Evolutionary conservation across 1,139 yeast genomes (phyloP), one percentile per base, ranked within the genome.

Genomic region (Scheffersomyces titani): DNA sequence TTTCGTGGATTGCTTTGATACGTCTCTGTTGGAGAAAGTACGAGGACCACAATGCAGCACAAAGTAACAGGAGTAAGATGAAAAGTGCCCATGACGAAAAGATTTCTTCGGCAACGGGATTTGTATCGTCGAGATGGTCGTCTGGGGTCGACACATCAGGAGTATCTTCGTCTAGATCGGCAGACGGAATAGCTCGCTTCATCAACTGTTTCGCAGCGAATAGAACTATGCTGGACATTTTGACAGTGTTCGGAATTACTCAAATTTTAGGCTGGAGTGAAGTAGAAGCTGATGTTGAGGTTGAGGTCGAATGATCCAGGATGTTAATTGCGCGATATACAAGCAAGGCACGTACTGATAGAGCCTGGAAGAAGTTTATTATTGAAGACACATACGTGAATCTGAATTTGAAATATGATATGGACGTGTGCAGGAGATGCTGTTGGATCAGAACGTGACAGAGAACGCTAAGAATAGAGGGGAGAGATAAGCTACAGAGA

Each of bases 31-130:
- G 97, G 55, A 96, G 78, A 71, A 90, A 94, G 74, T 94, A 96
- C 44, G 97, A 89, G 2, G 97, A 90, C 98, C 98, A 94, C 54
- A 96, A 76, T 0, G 99, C 97, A 9, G 92, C 84, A 61, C 96
- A 90, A 54, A 96, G 78, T 53, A 96, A 80, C 57, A 90, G 84
- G 54, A 96, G 75, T 61, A 94, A 81, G 58, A 96, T 96, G 72
- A 92, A 93, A 48, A 96, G 76, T 0, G 99, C 98, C 99, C 99
- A 96, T 0, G 97, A 91, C 9, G 97, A 89, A 71, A 92, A 94
- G 66, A 94, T 92, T 72, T 94, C 99, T 66, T 94, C 97, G 2
- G 96, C 88, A n/a, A 92, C 90, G 0, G 98, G 98, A 67, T 91
- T 92, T n/a, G 88, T 81, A 44, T 84, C 87, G 18, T 85, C 86